phyloP scores from a whole-genome alignment of 805 yeast species.

The Saccharomycopsis fermentans region DNA sequence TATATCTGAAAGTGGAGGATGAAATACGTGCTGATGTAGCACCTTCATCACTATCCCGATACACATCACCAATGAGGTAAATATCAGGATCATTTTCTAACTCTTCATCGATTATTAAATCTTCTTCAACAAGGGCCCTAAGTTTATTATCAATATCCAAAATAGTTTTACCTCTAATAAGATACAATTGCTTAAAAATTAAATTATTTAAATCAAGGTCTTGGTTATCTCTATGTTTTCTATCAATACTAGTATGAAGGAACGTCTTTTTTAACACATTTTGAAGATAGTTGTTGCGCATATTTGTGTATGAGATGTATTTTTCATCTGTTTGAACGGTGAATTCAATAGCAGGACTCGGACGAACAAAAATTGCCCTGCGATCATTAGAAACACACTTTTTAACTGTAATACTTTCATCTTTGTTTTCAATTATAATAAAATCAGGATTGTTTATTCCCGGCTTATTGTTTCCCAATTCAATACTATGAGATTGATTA shows the following conservation, averaged over 20 bases:
- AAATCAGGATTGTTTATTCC: not conserved
- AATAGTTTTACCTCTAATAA: constrained; percentile 11
- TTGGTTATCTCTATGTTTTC: constrained; percentile 1
- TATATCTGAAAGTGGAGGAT: constrained; percentile 14
- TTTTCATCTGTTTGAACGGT: constrained; percentile 14
- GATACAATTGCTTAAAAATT: constrained; percentile 13
- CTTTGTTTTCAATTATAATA: not conserved
- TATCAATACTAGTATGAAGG: not conserved
- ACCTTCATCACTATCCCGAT: constrained; percentile 14
- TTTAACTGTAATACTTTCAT: not conserved
- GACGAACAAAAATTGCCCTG: not conserved
- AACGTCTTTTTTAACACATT: not conserved
- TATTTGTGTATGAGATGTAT: constrained; percentile 11
- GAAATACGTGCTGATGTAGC: not conserved
- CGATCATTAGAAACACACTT: not conserved
- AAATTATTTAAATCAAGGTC: constrained; percentile 8
- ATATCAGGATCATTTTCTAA: constrained; percentile 10
- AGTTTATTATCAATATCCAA: constrained; percentile 12
- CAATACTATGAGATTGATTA: not conserved
- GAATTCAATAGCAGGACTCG: constrained; percentile 3
- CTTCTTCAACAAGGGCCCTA: not conserved
- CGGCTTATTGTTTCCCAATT: not conserved
- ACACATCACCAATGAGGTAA: constrained; percentile 16
- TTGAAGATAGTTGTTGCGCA: not conserved
- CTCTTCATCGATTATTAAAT: not conserved